Evolutionary conservation across 768 basidiomycete species (phyloP).

Genomic region (Psilocybe subaeruginosa): DNA sequence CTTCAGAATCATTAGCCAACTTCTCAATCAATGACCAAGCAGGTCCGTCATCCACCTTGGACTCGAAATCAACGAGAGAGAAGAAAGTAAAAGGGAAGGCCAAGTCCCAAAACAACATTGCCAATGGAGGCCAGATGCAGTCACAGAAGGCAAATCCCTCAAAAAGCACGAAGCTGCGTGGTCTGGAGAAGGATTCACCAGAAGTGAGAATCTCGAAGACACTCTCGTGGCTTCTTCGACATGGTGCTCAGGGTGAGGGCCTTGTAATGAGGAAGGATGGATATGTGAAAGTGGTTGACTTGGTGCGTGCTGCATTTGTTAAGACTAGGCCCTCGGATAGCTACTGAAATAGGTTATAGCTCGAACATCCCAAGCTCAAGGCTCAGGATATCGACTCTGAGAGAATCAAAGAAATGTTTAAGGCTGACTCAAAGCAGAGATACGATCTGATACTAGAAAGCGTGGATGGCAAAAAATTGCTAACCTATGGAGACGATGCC

Average conservation of each 20-base stretch:
- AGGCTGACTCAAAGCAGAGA: slow-evolving; percentile 66
- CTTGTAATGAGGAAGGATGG: slow-evolving; percentile 83
- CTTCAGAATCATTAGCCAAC: slow-evolving; percentile 2
- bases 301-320: slow-evolving; percentile 49
- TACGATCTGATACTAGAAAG: slow-evolving; percentile 61
- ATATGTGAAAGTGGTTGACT: slow-evolving; percentile 77
- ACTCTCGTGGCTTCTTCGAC: slow-evolving; percentile 89
- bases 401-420: slow-evolving; percentile 64
- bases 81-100: slow-evolving; percentile 14
- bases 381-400: slow-evolving; percentile 51
- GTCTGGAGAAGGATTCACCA: slow-evolving; percentile 62
- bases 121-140: slow-evolving; percentile 1
- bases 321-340: not conserved
- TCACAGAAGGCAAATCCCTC: slow-evolving; percentile 15
- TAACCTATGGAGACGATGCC: not conserved
- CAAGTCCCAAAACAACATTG: not conserved
- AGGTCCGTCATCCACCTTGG: not conserved
- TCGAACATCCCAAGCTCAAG: slow-evolving; percentile 70
- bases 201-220: slow-evolving; percentile 83
- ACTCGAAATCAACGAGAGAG: not conserved
- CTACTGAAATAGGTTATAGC: slow-evolving; percentile 38
- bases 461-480: slow-evolving; percentile 22
- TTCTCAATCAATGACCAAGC: not conserved
- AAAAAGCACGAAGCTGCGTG: slow-evolving; percentile 49
- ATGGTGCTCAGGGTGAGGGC: slow-evolving; percentile 80